Evolutionary conservation across 768 basidiomycete species (phyloP).

Genomic region (Trametes villosa): DNA sequence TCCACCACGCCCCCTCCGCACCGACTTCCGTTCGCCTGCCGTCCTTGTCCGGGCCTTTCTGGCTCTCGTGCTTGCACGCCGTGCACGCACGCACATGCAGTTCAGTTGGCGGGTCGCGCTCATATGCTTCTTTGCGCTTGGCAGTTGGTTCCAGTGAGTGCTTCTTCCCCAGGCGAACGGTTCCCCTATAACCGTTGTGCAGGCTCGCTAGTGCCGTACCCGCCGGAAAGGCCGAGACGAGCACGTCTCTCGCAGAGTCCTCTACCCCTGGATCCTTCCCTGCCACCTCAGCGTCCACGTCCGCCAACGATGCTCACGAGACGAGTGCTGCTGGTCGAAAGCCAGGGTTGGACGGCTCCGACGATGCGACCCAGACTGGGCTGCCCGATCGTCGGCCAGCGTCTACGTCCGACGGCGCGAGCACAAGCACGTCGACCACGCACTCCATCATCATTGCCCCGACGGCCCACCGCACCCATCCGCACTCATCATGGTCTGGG

Average conservation of each 20-base stretch:
- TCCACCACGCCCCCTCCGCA: background rate
- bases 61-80: conserved; percentile 6
- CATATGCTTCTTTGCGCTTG: conserved; percentile 10
- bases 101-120: conserved; percentile 4
- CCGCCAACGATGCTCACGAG: background rate
- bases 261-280: background rate
- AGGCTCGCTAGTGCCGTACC: conserved; percentile 14
- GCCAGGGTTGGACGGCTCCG: background rate
- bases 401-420: background rate
- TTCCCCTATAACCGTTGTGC: background rate
- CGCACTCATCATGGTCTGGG: conserved; percentile 2
- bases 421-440: background rate
- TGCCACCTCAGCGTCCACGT: background rate
- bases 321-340: background rate
- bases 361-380: conserved; percentile 11
- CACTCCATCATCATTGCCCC: conserved; percentile 15
- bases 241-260: background rate
- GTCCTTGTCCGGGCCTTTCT: background rate
- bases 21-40: background rate
- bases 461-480: background rate
- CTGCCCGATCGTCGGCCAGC: background rate
- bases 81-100: conserved; percentile 23
- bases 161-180: background rate
- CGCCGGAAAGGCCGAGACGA: conserved; percentile 3
- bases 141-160: conserved; percentile 10